Base-by-base conservation (phyloP, 2,329 filamentous ascomycete genomes). In the Chrysosporium queenslandicum region DNA sequence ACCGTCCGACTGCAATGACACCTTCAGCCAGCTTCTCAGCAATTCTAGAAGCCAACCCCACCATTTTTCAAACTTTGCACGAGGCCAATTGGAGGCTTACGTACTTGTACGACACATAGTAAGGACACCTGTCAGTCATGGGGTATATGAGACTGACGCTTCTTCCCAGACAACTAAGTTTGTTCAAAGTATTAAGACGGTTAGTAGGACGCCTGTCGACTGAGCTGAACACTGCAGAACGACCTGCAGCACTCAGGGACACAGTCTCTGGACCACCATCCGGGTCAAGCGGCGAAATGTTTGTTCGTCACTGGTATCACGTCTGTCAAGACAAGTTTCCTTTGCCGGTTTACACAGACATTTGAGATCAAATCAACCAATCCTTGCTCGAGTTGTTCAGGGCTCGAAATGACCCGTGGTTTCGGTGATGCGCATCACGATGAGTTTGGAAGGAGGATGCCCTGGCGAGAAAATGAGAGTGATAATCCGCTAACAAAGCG, bases 331-430 rank as follows among this genome's bases (percentile, higher is more conserved):
- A 40, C 11, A 8, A 11, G 37, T 27, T n/a, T 29, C 23, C 20
- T 42, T 14, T 42, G 16, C 11, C 23, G 11, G 40, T n/a, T 27
- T n/a, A 12, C 39, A 25, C 18, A 29, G 40, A 16, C 40, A 27
- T 27, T 46, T 46, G 43, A n/a, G 29, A 14, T 34, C 43, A 46
- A 46, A 46, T 34, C 27, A 16, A 36, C 43, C 43, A 46, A 46
- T 46, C 43, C 25, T 23, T 6, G 9, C 9, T 14, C 8, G 29
- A 9, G 9, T 36, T 8, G 16, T 8, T 32, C 5, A 14, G 4
- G 4, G 4, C 21, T 36, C 27, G 11, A 23, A 4, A 36, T 30
- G n/a, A 9, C 14, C n/a, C 36, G 27, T 12, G 8, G 43, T 46
- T 23, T 36, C 8, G 43, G n/a, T 11, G 20, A 21, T 32, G 43